Evolutionary conservation across 208 protist species (phyloP).

Genomic region (Acanthamoeba castellanii): DNA sequence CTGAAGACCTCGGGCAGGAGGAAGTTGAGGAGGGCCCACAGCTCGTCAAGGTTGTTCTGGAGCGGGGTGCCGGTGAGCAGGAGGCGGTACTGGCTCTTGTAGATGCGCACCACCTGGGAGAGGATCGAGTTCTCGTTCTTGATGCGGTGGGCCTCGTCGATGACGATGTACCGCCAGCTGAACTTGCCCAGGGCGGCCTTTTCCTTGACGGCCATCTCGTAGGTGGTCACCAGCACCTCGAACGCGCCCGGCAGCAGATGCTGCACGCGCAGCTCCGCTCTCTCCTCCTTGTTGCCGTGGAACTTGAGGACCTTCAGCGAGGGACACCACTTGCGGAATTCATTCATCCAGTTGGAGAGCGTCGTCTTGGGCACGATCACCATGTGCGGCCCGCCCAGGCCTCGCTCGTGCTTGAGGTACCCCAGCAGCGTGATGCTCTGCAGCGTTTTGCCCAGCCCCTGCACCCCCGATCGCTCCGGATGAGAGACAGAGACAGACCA

Average conservation of each 20-base stretch:
- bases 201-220: slow-evolving; percentile 97
- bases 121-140: slow-evolving; percentile 93
- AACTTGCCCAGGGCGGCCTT: slow-evolving; percentile 92
- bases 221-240: slow-evolving; percentile 97
- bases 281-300: slow-evolving; percentile 95
- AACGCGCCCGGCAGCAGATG: slow-evolving; percentile 80
- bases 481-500: neutral
- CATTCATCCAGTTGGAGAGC: slow-evolving; percentile 98
- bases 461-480: neutral
- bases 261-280: slow-evolving; percentile 81
- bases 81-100: slow-evolving; percentile 87
- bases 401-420: slow-evolving; percentile 94
- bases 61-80: slow-evolving; percentile 97
- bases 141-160: slow-evolving; percentile 99
- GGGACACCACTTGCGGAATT: slow-evolving; percentile 97
- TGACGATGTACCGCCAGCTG: slow-evolving; percentile 94
- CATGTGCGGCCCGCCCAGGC: slow-evolving; percentile 96
- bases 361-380: slow-evolving; percentile 94
- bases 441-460: slow-evolving; percentile 93
- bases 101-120: slow-evolving; percentile 80
- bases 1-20: slow-evolving; percentile 96
- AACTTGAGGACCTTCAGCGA: slow-evolving; percentile 94
- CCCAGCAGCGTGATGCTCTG: slow-evolving; percentile 97
- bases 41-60: slow-evolving; percentile 99
- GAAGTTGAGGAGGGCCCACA: slow-evolving; percentile 99